Evolutionary conservation across 371 early-diverging fungal species (phyloP), one percentile per base, ranked within the genome.

Genomic region (Apophysomyces sp.): DNA sequence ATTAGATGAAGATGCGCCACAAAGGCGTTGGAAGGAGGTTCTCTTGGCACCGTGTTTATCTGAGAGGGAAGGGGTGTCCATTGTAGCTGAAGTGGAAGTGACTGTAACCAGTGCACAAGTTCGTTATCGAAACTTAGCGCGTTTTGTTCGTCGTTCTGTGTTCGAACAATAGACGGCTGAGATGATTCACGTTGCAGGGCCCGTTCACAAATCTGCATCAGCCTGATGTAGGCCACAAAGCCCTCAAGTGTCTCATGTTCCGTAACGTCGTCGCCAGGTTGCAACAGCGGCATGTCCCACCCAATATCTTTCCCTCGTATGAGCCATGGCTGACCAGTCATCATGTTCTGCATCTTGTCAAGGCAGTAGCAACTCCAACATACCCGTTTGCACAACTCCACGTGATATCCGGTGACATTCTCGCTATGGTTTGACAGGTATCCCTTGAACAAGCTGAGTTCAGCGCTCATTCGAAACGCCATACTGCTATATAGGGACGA

Each of bases 391-490:
- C 62, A 51, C 6, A 73, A 44, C 13, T 64, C 65, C 24, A 65
- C 27, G 13, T 68, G 66, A 11, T 70, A 62, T 1, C 51, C 52
- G 2, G 66, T 66, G 2, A 57, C 51, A 2, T 44, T 32, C 3
- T 65, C 59, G 54, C 63, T 67, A 26, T 8, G 41, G 41, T 15
- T 44, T 65, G 52, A 26, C 27, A 31, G 49, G 24, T 44, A 44
- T 9, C 49, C 49, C 21, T 4, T 44, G 21, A 44, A 44, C 9
- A 74, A 30, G 9, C 68, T 59, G 7, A 77, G 27, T 30, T 72
- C 74, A 51, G 66, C 36, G 27, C 67, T 65, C 66, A 77, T 70
- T 37, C 70, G 72, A 41, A 68, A 62, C 3, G 78, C 74, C 66
- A 74, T 65, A 0, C 62, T 66, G 13, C 64, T 53, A 32, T 74